Conservation (phyloP, 495 filamentous ascomycete genomes). For the Lasiosphaeria miniovina region DNA sequence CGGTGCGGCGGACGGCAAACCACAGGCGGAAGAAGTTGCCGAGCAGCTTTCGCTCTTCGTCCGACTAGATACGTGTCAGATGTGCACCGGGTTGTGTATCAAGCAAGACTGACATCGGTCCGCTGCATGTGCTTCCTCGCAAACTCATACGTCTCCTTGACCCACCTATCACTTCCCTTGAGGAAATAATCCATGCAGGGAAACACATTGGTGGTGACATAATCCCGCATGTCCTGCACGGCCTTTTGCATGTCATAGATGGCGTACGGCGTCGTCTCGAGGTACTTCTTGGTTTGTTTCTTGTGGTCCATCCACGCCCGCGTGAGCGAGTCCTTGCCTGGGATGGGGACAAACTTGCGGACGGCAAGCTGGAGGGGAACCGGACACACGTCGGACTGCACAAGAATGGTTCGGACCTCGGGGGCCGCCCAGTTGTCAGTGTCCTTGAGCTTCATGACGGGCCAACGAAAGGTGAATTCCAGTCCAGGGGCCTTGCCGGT, state of each 20-base stretch:
- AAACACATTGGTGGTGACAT: conserved; percentile 13
- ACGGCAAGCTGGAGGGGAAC: conserved; percentile 21
- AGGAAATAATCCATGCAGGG: conserved; percentile 13
- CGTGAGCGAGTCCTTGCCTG: conserved; percentile 16
- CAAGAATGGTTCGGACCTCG: conserved; percentile 15
- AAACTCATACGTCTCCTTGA: conserved; percentile 21
- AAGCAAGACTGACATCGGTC: conserved; percentile 6
- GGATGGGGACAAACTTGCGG: conserved; percentile 19
- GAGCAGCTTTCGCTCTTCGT: conserved; percentile 27
- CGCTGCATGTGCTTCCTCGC: conserved; percentile 15
- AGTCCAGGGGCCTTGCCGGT: conserved; percentile 18
- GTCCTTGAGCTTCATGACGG: conserved; percentile 23
- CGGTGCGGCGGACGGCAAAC: conserved; percentile 37
- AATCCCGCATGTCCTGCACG: conserved; percentile 10
- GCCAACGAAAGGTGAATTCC: conserved; percentile 23
- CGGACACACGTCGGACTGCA: conserved; percentile 20
- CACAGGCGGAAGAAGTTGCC: conserved; percentile 33
- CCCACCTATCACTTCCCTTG: conserved; percentile 13
- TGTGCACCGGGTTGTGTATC: neutral
- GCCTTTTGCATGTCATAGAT: conserved; percentile 20
- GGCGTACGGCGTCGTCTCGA: conserved; percentile 19
- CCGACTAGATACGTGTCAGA: conserved; percentile 6
- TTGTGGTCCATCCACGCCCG: conserved; percentile 21
- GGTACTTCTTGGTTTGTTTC: conserved; percentile 11
- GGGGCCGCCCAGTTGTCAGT: conserved; percentile 17